phyloP scores from a whole-genome alignment of 805 yeast species.

The Ogataea zsoltii region DNA sequence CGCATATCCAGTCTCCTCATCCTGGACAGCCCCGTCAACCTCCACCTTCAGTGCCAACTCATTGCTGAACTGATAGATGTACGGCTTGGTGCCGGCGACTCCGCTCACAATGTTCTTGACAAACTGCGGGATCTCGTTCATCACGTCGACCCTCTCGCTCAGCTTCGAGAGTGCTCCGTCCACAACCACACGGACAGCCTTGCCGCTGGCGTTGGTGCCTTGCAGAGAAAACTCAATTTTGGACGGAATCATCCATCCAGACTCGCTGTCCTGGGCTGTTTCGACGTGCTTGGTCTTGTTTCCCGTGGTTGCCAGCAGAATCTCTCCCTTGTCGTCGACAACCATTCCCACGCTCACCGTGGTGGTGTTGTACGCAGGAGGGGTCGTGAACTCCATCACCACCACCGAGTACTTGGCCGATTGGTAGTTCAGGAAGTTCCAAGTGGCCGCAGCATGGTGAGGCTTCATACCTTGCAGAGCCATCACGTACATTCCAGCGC shows the following conservation, averaged over 20 bases:
- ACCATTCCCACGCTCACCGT: constrained; percentile 79
- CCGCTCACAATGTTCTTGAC: constrained; percentile 92
- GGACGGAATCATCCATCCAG: constrained; percentile 90
- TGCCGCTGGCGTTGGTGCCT: constrained; percentile 38
- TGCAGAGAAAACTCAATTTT: constrained; percentile 58
- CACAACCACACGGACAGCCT: constrained; percentile 48
- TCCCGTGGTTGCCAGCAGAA: constrained; percentile 60
- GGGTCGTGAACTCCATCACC: constrained; percentile 95
- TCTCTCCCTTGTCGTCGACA: constrained; percentile 60
- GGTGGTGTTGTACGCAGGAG: constrained; percentile 81
- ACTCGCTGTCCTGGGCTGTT: constrained; percentile 64
- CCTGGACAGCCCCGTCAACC: constrained; percentile 40
- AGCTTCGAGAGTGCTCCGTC: constrained; percentile 60
- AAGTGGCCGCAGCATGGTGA: constrained; percentile 95
- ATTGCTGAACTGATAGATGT: constrained; percentile 87
- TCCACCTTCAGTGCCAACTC: constrained; percentile 43
- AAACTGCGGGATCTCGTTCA: constrained; percentile 94
- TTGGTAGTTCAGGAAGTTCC: constrained; percentile 94
- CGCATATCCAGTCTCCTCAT: constrained; percentile 61
- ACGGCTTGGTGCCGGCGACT: constrained; percentile 96
- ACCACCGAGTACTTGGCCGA: constrained; percentile 72
- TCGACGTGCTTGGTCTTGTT: constrained; percentile 64
- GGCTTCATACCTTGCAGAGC: constrained; percentile 99
- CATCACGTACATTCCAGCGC: constrained; percentile 82
- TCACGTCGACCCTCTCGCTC: constrained; percentile 92